phyloP scores from a whole-genome alignment of 352 stramenopile genomes.

The Hyaloperonospora brassicae region DNA sequence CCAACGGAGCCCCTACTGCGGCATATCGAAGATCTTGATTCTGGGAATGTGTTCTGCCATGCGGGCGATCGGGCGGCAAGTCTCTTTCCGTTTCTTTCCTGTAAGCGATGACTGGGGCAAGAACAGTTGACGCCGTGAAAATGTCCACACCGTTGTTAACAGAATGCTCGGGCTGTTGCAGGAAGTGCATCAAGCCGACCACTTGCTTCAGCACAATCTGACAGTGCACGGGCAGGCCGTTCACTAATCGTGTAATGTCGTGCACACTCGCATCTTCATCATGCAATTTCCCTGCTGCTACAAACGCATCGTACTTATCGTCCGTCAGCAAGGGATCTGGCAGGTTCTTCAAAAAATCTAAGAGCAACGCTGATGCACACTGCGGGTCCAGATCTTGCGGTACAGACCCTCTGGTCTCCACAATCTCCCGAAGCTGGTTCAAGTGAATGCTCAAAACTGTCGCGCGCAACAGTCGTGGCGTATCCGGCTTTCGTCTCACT shows the following conservation, averaged over 20 bases:
- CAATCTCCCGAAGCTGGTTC: constrained; percentile 63
- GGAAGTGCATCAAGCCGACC: constrained; percentile 57
- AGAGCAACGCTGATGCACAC: constrained; percentile 53
- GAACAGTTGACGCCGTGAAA: constrained; percentile 44
- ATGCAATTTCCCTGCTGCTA: constrained; percentile 54
- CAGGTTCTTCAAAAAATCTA: constrained; percentile 76
- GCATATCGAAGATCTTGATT: constrained; percentile 71
- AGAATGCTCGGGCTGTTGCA: constrained; percentile 53
- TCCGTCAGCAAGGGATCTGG: constrained; percentile 66
- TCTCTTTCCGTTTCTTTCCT: constrained; percentile 50
- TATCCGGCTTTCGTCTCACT: constrained; percentile 47
- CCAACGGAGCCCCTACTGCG: constrained; percentile 60
- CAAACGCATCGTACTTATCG: constrained; percentile 78
- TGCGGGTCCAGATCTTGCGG: constrained; percentile 56
- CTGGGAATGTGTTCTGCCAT: constrained; percentile 43
- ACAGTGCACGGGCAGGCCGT: constrained; percentile 56
- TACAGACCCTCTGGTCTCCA: constrained; percentile 55
- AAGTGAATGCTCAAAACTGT: constrained; percentile 68
- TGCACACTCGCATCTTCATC: constrained; percentile 70
- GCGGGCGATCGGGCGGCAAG: constrained; percentile 27
- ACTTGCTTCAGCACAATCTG: constrained; percentile 69
- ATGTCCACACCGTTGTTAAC: constrained; percentile 61
- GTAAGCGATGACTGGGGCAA: constrained; percentile 73
- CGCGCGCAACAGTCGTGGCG: constrained; percentile 67
- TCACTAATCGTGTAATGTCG: constrained; percentile 75